Evolutionary conservation across 2,329 filamentous ascomycete genomes (phyloP), one percentile per base, ranked within the genome.

Genomic region (Paecilomyces sp.): DNA sequence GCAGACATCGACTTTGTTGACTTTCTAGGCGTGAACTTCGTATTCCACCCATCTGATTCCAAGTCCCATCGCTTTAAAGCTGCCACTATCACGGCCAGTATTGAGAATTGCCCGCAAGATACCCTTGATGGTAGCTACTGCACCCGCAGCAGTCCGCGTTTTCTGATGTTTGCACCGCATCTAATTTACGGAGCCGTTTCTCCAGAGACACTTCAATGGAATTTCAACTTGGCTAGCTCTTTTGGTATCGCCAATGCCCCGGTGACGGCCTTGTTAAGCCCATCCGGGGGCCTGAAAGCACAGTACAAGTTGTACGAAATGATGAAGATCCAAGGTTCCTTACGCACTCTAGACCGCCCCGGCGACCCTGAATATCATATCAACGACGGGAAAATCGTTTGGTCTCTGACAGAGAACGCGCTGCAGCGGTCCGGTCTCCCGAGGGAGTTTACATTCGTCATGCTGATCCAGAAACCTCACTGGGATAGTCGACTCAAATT

Each of bases 361-460:
- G 61, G 67, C 5, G 75, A 73, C 13, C 67, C 63, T 3, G 64
- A 72, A 8, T 77, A 72, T 57, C 75, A 78, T 56, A 66, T 77
- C 3, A 76, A 79, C 55, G 76, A 78, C 53, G 77, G 72, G 2
- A 76, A 78, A 62, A 71, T 81, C 8, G 74, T 82, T 13, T 82
- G 79, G 80, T 80, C 80, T 3, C 69, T 82, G 1, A 77, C 80
- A 58, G 80, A 82, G 57, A 82, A 82, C 59, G 62, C 65, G 41
- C 67, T 82, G 8, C 79, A 82, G 62, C 72, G 75, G 25, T 79
- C 78, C 3, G 80, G 80, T 2, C 66, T 82, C 3, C 80, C 80
- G 9, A 74, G 80, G 8, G 80, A 82, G 59, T 81, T 82, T 56
- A 81, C 80, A 2, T 82, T 82, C 63, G 79, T 80, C 15, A 74